Percentiles rank a stretch among this genome's conserved stretches.
Conservation (phyloP, 257 asterid species). For the Linaria vulgaris region DNA sequence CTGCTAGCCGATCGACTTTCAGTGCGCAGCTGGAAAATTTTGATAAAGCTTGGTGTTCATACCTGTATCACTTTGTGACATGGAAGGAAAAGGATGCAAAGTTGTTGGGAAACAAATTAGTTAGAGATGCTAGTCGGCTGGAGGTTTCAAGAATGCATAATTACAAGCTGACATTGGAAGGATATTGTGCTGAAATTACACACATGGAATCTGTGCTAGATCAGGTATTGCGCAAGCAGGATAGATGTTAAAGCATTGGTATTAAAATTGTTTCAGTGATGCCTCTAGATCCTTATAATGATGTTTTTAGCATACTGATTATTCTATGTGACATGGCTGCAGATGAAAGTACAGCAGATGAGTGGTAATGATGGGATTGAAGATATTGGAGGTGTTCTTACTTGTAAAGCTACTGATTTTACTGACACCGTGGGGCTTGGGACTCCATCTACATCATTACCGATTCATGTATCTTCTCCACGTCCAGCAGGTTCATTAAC, state of each 20-base stretch:
- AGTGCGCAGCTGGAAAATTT: conserved; percentile 73
- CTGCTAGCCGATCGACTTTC: conserved; percentile 42
- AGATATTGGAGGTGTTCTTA: conserved; percentile 76
- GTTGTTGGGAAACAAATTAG: conserved; percentile 82
- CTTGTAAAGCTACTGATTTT: conserved; percentile 52
- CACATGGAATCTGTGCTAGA: conserved; percentile 78
- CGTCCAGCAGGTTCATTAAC: conserved; percentile 23
- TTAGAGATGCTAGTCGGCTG: conserved; percentile 93
- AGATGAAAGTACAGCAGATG: conserved; percentile 77
- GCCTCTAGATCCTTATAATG: too few relatives aligned
- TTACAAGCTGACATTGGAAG: conserved; percentile 83
- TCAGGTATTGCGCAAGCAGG: background rate
- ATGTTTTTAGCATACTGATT: conserved; percentile 11
- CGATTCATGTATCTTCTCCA: conserved; percentile 31
- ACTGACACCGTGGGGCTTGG: conserved; percentile 57
- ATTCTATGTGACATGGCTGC: conserved; percentile 52
- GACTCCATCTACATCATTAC: conserved; percentile 44
- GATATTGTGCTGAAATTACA: conserved; percentile 56
- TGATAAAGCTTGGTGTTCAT: conserved; percentile 96
- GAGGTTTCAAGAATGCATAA: conserved; percentile 85
- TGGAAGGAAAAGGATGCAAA: conserved; percentile 97
- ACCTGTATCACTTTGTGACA: conserved; percentile 84
- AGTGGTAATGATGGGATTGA: conserved; percentile 84
- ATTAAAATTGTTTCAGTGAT: background rate
- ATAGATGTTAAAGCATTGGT: background rate